Evolutionary conservation across 192 early-diverging fungal species (phyloP).

Genomic region (Kickxella alabastrina): DNA sequence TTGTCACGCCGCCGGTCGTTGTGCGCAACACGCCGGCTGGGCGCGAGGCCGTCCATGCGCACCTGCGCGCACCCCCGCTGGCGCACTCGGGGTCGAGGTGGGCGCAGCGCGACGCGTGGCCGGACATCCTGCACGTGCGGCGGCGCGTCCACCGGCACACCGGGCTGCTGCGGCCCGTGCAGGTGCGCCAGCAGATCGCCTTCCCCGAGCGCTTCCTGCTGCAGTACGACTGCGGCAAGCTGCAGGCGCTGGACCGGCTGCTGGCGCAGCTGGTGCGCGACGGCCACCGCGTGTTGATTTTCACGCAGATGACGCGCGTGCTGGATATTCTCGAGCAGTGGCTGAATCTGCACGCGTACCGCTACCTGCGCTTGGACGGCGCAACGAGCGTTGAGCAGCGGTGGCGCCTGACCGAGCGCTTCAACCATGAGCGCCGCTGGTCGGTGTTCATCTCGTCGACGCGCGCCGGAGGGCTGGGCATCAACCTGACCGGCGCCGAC

Average conservation of each 20-base stretch:
- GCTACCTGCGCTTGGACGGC: conserved; percentile 89
- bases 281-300: conserved; percentile 92
- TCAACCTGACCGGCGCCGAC: conserved; percentile 93
- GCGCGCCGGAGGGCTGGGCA: conserved; percentile 90
- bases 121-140: conserved; percentile 21
- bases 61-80: conserved; percentile 6
- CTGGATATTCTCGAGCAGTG: conserved; percentile 93
- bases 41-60: conserved; percentile 18
- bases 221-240: conserved; percentile 89
- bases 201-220: conserved; percentile 81
- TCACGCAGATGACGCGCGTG: conserved; percentile 93
- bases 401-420: conserved; percentile 90
- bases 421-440: conserved; percentile 84
- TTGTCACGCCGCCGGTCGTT: conserved; percentile 32
- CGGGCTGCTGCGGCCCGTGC: conserved; percentile 58
- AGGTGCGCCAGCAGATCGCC: conserved; percentile 65
- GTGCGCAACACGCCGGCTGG: conserved; percentile 15
- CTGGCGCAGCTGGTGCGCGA: conserved; percentile 76
- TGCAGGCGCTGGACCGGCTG: conserved; percentile 76
- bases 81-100: neutral
- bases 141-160: conserved; percentile 24
- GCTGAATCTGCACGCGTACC: conserved; percentile 71
- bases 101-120: conserved; percentile 15
- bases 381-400: conserved; percentile 79
- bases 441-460: conserved; percentile 94